Evolutionary conservation across 148 eudicot genomes (phyloP), one percentile per base, ranked within the genome.

Genomic region (Silene latifolia): DNA sequence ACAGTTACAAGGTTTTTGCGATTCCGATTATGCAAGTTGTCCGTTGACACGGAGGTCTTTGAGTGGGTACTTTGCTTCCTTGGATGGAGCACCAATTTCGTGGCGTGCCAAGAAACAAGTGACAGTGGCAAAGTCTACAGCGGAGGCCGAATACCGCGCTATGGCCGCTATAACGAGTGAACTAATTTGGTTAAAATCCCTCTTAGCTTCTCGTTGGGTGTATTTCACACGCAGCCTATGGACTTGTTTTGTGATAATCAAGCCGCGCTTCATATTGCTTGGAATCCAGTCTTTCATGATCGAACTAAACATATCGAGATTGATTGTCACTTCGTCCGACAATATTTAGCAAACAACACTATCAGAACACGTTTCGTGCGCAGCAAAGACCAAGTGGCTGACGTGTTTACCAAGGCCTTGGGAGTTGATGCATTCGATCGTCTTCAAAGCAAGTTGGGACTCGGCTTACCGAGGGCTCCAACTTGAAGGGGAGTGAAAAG

Each of bases 401-500:
- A 48, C 53, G 1, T 48, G 1, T 48, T 48, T 48, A 48, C 53
- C 3, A 48, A 48, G 14, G 53, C 53, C 53, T 13, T 48, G 14
- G 53, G 53, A 48, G 53, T 2, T 11, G 13, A 48, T 1, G 13
- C 12, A 10, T 58, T 58, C 8, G 62, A n/a, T 7, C 9, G 6
- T 20, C 23, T 58, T n/a, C 23, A 58, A 7, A 3, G 21, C 62
- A 58, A 58, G 62, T 58, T 58, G 62, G 62, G 62, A 58, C 62
- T 58, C 62, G 62, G 62, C 10, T 58, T 58, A 19, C 62, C 62
- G 23, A 58, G 62, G 8, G 23, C 23, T n/a, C 62, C 62, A 58
- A 58, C 62, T 58, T 58, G 62, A 58, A 8, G 62, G 62, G 62
- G 62, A 58, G 62, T 58, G 62, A 58, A 58, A 58, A 58, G 62